These are phyloP conservation scores for Globisporangium nagaii DNA, from an alignment of 352 stramenopile species.

Conservation along the genomic window DNA sequence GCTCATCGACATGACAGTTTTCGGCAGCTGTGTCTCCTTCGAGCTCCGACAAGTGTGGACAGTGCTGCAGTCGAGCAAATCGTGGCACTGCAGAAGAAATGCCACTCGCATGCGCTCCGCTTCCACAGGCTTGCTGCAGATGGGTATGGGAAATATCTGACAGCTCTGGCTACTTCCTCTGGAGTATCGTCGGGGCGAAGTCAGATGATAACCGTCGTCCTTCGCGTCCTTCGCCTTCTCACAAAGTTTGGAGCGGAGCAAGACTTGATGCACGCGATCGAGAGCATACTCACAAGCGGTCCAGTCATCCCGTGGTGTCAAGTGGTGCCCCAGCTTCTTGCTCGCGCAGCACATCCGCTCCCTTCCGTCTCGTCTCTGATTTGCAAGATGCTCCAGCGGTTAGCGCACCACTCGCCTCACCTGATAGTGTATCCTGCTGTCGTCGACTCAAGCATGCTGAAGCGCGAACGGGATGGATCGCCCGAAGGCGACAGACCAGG, in stretches of 20 bases:
- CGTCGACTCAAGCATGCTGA: constrained; percentile 37
- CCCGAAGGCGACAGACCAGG: neutral
- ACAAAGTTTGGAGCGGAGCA: constrained; percentile 52
- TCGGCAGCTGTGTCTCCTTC: constrained; percentile 24
- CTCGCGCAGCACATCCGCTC: constrained; percentile 55
- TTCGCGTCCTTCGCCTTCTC: constrained; percentile 65
- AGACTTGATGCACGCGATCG: constrained; percentile 31
- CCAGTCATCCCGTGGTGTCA: constrained; percentile 57
- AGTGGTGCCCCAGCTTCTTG: constrained; percentile 71
- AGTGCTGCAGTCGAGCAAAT: constrained; percentile 19
- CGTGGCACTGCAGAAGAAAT: constrained; percentile 25
- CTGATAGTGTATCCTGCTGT: constrained; percentile 73
- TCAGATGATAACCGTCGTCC: constrained; percentile 38
- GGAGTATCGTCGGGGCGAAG: neutral
- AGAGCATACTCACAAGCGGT: constrained; percentile 35
- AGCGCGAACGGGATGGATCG: neutral
- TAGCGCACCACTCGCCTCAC: constrained; percentile 57
- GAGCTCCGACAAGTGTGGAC: constrained; percentile 3
- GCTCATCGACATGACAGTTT: constrained; percentile 30
- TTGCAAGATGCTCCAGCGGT: constrained; percentile 48
- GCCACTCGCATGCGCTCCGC: constrained; percentile 25
- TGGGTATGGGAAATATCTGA: constrained; percentile 26
- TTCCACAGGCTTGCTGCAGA: constrained; percentile 34
- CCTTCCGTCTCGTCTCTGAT: constrained; percentile 42
- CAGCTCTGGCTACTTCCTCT: neutral